Percentiles rank a stretch among this genome's conserved stretches.
phyloP scores from a whole-genome alignment of 768 basidiomycete species.

The Mycena galopus region DNA sequence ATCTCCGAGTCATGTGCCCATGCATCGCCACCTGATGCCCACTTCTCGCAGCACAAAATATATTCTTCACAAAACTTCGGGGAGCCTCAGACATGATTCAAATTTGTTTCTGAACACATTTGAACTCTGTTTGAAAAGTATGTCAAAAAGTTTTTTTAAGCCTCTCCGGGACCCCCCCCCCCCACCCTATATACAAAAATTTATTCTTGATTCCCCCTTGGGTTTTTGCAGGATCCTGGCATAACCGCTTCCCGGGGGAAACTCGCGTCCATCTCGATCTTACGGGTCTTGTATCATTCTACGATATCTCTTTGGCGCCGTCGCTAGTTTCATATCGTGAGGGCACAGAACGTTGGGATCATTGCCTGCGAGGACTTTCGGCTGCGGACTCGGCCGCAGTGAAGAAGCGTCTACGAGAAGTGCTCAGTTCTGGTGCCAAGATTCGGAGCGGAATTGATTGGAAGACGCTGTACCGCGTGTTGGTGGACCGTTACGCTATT shows the following conservation, averaged over 20 bases:
- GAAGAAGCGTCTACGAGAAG: neutral
- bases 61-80: no score
- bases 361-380: neutral
- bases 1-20: no score
- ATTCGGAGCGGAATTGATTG: neutral
- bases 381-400: neutral
- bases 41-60: no score
- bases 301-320: neutral
- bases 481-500: neutral
- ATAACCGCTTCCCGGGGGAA: neutral
- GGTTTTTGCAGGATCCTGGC: neutral
- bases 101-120: no score
- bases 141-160: no score
- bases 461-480: neutral
- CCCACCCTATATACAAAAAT: no score
- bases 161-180: no score
- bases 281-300: neutral
- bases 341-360: neutral
- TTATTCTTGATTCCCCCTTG: no score
- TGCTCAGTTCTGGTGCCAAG: neutral
- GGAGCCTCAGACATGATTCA: no score
- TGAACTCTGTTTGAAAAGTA: no score
- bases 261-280: neutral
- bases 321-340: neutral
- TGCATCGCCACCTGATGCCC: no score